phyloP scores from a whole-genome alignment of 176 grass and related monocot genomes.

The Lolium multiflorum region DNA sequence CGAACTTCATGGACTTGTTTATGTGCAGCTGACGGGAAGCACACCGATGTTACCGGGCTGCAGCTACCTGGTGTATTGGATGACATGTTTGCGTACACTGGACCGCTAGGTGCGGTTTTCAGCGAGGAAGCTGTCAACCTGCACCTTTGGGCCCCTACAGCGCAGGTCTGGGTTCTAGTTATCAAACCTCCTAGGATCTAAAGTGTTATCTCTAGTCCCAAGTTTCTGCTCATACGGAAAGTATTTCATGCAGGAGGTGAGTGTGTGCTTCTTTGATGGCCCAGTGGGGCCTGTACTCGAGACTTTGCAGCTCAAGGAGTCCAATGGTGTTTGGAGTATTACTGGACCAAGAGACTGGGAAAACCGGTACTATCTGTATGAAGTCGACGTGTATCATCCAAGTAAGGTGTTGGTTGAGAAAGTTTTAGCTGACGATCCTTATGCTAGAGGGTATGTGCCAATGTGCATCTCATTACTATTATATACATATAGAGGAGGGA shows the following conservation, averaged over 20 bases:
- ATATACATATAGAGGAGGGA: background rate
- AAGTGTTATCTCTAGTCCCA: background rate
- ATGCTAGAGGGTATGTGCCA: conserved; percentile 78
- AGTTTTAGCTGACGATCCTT: conserved; percentile 72
- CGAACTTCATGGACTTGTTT: conserved; percentile 14
- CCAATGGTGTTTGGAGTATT: conserved; percentile 78
- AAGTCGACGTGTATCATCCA: conserved; percentile 81
- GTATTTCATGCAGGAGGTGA: conserved; percentile 63
- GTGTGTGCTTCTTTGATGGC: conserved; percentile 69
- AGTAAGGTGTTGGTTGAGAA: conserved; percentile 60
- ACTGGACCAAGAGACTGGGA: conserved; percentile 76
- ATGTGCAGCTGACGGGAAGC: conserved; percentile 63
- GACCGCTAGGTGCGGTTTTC: conserved; percentile 81
- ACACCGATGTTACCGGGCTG: conserved; percentile 60
- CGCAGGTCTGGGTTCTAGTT: conserved; percentile 55
- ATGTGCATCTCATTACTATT: conserved; percentile 15
- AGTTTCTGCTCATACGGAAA: background rate
- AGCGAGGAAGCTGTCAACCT: conserved; percentile 49
- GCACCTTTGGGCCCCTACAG: conserved; percentile 97
- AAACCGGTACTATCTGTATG: conserved; percentile 83
- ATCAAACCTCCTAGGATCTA: background rate
- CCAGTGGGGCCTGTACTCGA: conserved; percentile 56
- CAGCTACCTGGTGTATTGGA: conserved; percentile 88
- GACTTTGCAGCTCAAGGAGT: conserved; percentile 61
- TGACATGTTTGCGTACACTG: conserved; percentile 87